Conservation (phyloP, 2,329 filamentous ascomycete species). For the Colletotrichum theobromicola region DNA sequence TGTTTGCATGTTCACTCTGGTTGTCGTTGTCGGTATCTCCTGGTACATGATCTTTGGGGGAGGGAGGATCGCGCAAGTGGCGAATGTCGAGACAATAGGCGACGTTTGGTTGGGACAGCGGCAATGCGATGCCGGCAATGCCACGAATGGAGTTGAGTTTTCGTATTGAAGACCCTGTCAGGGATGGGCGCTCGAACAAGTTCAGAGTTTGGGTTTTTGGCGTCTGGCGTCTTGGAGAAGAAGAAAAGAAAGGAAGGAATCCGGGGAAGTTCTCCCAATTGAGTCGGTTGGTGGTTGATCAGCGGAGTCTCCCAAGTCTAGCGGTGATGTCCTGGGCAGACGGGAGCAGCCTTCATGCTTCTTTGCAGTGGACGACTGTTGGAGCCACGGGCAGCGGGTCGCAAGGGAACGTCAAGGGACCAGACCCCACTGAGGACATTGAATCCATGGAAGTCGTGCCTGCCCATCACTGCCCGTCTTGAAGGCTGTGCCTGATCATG, state of each 20-base stretch:
- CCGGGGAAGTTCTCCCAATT: slow-evolving; percentile 9
- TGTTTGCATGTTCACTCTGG: not conserved
- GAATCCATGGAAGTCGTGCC: not conserved
- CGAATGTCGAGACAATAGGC: not conserved
- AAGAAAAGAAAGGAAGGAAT: not conserved
- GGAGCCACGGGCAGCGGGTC: not conserved
- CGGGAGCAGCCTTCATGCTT: too few relatives aligned
- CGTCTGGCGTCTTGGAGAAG: not conserved
- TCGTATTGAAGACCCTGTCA: not conserved
- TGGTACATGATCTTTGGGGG: not conserved
- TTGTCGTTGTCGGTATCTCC: not conserved
- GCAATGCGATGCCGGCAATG: not conserved
- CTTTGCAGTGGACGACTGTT: too few relatives aligned
- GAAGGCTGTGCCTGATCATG: not conserved
- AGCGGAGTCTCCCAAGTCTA: slow-evolving; percentile 7
- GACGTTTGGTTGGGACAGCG: not conserved
- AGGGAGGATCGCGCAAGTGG: not conserved
- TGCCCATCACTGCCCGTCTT: not conserved
- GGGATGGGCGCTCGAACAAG: not conserved
- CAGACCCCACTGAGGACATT: not conserved
- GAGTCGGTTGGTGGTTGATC: slow-evolving; percentile 9
- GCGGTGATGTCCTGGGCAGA: not conserved
- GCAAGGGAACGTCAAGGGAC: not conserved
- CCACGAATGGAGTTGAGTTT: not conserved
- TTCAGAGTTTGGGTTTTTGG: not conserved